A percentile compares a stretch with the other conserved stretches of the same genome.
phyloP scores from a whole-genome alignment of 768 basidiomycete species.

The Dacryopinax primogenitus region DNA sequence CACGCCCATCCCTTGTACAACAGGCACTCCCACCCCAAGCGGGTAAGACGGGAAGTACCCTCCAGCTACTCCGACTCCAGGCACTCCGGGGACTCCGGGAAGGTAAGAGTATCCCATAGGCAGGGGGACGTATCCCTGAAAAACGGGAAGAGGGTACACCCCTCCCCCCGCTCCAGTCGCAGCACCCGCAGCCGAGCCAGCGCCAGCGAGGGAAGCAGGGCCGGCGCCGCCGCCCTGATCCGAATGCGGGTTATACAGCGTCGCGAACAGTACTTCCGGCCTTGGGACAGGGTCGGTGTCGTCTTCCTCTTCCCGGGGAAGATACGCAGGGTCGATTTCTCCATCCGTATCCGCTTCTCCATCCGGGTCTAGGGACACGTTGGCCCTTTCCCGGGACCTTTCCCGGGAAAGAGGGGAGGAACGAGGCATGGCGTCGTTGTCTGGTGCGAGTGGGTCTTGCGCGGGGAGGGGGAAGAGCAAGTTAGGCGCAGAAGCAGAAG shows the following conservation, averaged over 20 bases:
- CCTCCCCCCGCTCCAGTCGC: no score
- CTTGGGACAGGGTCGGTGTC: not conserved
- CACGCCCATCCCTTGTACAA: no score
- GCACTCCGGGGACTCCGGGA: no score
- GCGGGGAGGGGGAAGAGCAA: no score
- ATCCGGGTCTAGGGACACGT: not conserved
- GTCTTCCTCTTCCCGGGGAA: not conserved
- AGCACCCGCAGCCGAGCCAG: not conserved
- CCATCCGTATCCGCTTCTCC: not conserved
- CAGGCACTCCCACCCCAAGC: no score
- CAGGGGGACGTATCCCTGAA: no score
- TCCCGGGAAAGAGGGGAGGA: not conserved
- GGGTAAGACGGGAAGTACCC: no score
- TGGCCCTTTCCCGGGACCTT: not conserved
- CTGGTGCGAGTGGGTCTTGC: no score
- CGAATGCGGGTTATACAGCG: conserved; percentile 1
- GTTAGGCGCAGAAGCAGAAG: no score
- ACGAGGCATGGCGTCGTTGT: not conserved
- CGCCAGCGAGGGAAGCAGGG: not conserved
- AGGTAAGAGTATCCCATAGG: no score
- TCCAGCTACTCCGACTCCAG: no score
- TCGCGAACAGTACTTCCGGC: not conserved
- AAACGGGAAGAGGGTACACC: no score
- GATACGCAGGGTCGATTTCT: conserved; percentile 3
- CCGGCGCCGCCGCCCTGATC: not conserved